Conservation (phyloP, 306 rosid species). For the Sicyos baderoa region DNA sequence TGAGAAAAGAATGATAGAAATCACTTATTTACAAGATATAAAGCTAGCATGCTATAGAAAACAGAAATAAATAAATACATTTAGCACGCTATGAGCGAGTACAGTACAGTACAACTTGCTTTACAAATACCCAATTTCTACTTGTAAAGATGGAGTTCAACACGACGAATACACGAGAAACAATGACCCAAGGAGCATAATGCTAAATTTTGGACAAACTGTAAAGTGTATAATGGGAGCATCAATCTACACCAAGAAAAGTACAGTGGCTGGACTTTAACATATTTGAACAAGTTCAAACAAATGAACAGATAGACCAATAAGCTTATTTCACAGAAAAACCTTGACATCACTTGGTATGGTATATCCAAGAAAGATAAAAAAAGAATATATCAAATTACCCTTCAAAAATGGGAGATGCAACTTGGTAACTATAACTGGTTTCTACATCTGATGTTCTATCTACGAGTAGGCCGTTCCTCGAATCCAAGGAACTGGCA, state of each 20-base stretch:
- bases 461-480: slow-evolving; percentile 18
- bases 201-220: slow-evolving; percentile 43
- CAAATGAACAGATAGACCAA: too few species aligned
- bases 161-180: slow-evolving; percentile 32
- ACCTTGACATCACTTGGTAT: background rate
- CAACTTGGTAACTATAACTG: slow-evolving; percentile 10
- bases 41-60: background rate
- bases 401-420: slow-evolving; percentile 36
- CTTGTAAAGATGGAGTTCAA: slow-evolving; percentile 38
- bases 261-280: background rate
- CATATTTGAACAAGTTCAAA: background rate
- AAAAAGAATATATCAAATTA: slow-evolving; percentile 16
- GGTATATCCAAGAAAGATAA: background rate
- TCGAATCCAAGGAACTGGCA: slow-evolving; percentile 23
- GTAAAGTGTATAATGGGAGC: slow-evolving; percentile 43
- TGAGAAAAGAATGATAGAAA: too few species aligned
- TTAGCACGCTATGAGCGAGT: background rate
- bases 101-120: too few species aligned
- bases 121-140: too few species aligned
- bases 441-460: slow-evolving; percentile 25
- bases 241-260: slow-evolving; percentile 43
- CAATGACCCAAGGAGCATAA: slow-evolving; percentile 40
- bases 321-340: too few species aligned
- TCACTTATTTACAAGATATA: background rate
- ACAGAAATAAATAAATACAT: too few species aligned